Conservation (phyloP, 2,329 filamentous ascomycete genomes). For the Penicillium verrucosum region DNA sequence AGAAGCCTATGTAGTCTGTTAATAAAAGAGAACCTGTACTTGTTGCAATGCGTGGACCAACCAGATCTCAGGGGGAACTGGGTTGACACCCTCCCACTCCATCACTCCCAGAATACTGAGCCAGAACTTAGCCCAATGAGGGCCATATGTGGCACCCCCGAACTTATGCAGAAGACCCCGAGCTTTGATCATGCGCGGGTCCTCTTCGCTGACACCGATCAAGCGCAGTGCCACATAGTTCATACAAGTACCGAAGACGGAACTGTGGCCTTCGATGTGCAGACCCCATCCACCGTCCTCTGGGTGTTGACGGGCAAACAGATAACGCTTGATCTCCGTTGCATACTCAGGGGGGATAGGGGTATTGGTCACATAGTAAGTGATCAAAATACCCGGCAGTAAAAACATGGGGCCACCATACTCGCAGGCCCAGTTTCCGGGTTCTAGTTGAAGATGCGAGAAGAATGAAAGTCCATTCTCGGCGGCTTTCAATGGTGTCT, state of each 20-base stretch:
- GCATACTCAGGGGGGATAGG: conserved; percentile 75
- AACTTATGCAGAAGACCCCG: conserved; percentile 77
- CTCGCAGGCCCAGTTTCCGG: conserved; percentile 94
- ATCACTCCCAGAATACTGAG: conserved; percentile 77
- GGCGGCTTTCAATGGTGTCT: conserved; percentile 71
- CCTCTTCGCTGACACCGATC: conserved; percentile 77
- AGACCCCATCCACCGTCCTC: conserved; percentile 96
- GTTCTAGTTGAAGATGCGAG: conserved; percentile 79
- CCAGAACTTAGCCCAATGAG: conserved; percentile 99
- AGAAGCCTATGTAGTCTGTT: conserved; percentile 53
- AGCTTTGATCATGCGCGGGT: conserved; percentile 81
- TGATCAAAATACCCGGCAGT: conserved; percentile 76
- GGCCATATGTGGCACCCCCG: conserved; percentile 76
- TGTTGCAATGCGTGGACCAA: conserved; percentile 28
- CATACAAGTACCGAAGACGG: conserved; percentile 82
- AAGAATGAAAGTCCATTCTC: conserved; percentile 85
- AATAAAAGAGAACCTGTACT: conserved; percentile 3
- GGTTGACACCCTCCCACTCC: conserved; percentile 91
- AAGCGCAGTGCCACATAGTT: conserved; percentile 82
- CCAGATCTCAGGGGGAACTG: conserved; percentile 91
- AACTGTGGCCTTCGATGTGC: conserved; percentile 90
- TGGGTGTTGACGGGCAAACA: conserved; percentile 78
- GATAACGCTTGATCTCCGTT: conserved; percentile 87
- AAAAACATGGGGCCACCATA: conserved; percentile 98
- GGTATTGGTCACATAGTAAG: conserved; percentile 86